phyloP scores from a whole-genome alignment of 768 basidiomycete species.

The Pilatotrama ljubarskyi region DNA sequence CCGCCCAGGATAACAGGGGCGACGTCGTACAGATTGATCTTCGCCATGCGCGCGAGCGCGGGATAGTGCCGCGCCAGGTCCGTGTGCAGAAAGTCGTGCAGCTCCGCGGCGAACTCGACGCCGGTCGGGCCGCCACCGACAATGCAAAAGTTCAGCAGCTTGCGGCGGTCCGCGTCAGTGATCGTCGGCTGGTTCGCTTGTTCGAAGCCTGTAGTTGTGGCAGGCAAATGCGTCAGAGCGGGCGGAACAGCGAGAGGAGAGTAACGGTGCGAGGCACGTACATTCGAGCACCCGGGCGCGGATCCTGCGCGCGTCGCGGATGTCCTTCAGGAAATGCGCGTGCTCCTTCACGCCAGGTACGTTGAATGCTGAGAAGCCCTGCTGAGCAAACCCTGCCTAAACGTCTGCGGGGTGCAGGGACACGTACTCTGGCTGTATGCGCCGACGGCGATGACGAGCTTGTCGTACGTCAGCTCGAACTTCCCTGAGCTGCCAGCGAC shows the following conservation, averaged over 20 bases:
- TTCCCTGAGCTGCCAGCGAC: constrained; percentile 25
- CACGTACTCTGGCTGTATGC: constrained; percentile 78
- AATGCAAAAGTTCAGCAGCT: constrained; percentile 82
- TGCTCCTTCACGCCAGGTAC: constrained; percentile 80
- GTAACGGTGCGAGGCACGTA: constrained; percentile 28
- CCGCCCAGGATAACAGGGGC: constrained; percentile 72
- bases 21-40: constrained; percentile 82
- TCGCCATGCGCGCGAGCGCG: constrained; percentile 57
- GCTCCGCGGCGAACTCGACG: constrained; percentile 81
- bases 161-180: constrained; percentile 70
- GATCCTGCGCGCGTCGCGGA: constrained; percentile 72
- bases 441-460: constrained; percentile 82
- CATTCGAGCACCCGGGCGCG: constrained; percentile 75
- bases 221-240: neutral
- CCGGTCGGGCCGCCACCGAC: constrained; percentile 84
- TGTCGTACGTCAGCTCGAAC: constrained; percentile 73
- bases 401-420: neutral
- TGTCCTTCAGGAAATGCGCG: constrained; percentile 80
- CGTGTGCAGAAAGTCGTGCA: constrained; percentile 72
- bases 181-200: constrained; percentile 81
- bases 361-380: constrained; percentile 51
- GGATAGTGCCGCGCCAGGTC: constrained; percentile 68
- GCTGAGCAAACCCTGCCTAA: neutral
- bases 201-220: constrained; percentile 80
- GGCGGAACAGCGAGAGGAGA: no score